Conservation (phyloP, 805 yeast genomes). For the Myxozyma mucilagina region DNA sequence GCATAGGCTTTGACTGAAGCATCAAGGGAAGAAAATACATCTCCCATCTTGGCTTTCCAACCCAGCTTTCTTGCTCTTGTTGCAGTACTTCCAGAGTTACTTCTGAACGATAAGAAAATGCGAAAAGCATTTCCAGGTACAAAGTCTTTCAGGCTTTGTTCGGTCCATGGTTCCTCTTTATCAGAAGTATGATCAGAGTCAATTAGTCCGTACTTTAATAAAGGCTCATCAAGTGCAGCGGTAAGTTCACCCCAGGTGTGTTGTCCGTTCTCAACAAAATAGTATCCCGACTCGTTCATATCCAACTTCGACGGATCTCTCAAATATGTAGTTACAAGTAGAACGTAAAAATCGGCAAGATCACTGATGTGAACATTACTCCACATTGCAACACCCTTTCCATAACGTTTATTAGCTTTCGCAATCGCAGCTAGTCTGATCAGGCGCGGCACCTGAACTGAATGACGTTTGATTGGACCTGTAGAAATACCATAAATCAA, state of each 20-base stretch:
- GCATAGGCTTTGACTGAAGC: constrained; percentile 29
- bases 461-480: constrained; percentile 40
- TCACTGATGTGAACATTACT: constrained; percentile 43
- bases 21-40: constrained; percentile 15
- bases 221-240: constrained; percentile 33
- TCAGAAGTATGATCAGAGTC: constrained; percentile 13
- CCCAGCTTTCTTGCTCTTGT: constrained; percentile 21
- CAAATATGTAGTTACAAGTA: constrained; percentile 37
- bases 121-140: not conserved
- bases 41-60: constrained; percentile 18
- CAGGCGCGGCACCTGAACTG: constrained; percentile 41
- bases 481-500: constrained; percentile 41
- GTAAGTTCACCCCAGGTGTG: constrained; percentile 41
- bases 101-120: not conserved
- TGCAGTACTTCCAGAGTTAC: constrained; percentile 21
- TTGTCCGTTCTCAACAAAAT: constrained; percentile 41
- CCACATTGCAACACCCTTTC: constrained; percentile 43
- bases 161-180: constrained; percentile 1
- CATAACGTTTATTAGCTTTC: constrained; percentile 38
- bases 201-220: constrained; percentile 27
- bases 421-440: constrained; percentile 31
- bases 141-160: not conserved
- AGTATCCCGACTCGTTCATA: constrained; percentile 42
- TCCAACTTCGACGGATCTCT: constrained; percentile 35
- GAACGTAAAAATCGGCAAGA: constrained; percentile 40